These are phyloP conservation scores for Sanghuangporus weigelae DNA, from an alignment of 1,284 basidiomycete species.

Conservation along the genomic window DNA sequence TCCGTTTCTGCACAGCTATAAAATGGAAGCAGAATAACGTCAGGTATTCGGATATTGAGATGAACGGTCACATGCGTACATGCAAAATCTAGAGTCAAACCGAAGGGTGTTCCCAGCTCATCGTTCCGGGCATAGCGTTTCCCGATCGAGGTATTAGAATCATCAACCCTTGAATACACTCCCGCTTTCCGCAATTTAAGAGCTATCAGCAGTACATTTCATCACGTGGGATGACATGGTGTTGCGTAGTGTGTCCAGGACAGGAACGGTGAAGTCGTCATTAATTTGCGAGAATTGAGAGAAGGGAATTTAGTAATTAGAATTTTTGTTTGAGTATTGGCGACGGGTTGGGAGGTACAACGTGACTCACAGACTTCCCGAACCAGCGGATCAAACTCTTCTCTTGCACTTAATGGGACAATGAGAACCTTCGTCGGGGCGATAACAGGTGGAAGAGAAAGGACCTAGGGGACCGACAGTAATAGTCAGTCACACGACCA, in stretches of 20 bases:
- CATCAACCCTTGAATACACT: constrained; percentile 90
- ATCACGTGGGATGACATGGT: constrained; percentile 8
- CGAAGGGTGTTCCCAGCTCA: constrained; percentile 96
- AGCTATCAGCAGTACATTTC: constrained; percentile 42
- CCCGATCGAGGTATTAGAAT: constrained; percentile 93
- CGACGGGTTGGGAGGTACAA: not conserved
- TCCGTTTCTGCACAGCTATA: constrained; percentile 77
- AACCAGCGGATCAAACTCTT: constrained; percentile 83
- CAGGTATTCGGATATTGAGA: not conserved
- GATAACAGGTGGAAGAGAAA: constrained; percentile 87
- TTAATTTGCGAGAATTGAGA: not conserved
- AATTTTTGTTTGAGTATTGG: not conserved
- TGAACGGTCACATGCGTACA: constrained; percentile 53
- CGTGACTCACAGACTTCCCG: constrained; percentile 80
- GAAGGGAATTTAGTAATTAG: not conserved
- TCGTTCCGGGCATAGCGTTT: constrained; percentile 98
- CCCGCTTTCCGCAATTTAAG: constrained; percentile 83
- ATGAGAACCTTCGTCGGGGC: constrained; percentile 96
- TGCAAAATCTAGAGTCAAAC: constrained; percentile 95
- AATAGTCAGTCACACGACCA: constrained; percentile 15
- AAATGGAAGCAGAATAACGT: not conserved
- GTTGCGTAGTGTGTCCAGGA: not conserved
- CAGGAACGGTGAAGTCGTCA: not conserved
- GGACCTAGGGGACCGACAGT: constrained; percentile 48
- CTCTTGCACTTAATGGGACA: constrained; percentile 88